phyloP scores from a whole-genome alignment of 352 stramenopile species.

The Phytophthora sansomeana region DNA sequence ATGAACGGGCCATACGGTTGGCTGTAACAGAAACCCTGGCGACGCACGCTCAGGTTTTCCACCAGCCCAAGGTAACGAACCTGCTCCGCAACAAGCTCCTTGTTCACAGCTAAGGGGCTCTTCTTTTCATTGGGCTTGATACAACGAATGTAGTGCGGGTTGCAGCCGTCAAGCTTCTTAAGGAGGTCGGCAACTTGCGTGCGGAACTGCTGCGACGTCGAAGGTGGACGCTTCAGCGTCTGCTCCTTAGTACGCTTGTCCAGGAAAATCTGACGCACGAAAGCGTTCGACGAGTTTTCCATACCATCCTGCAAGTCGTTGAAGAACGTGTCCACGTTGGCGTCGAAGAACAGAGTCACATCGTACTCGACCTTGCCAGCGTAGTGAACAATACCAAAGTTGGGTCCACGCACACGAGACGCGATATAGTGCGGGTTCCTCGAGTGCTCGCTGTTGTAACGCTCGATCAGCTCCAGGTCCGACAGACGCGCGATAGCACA shows the following conservation, averaged over 20 bases:
- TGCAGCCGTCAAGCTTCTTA: slow-evolving; percentile 86
- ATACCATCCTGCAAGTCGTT: slow-evolving; percentile 82
- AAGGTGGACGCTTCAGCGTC: slow-evolving; percentile 86
- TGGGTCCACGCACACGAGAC: slow-evolving; percentile 70
- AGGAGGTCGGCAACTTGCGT: slow-evolving; percentile 83
- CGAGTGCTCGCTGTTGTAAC: slow-evolving; percentile 75
- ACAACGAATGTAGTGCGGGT: slow-evolving; percentile 92
- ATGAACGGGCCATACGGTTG: slow-evolving; percentile 83
- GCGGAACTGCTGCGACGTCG: slow-evolving; percentile 87
- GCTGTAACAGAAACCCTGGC: slow-evolving; percentile 88
- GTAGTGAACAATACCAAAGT: slow-evolving; percentile 88
- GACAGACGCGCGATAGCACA: slow-evolving; percentile 76
- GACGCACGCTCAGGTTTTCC: slow-evolving; percentile 84
- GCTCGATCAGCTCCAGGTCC: slow-evolving; percentile 80
- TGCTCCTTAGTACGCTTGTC: slow-evolving; percentile 83
- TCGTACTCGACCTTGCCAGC: slow-evolving; percentile 89
- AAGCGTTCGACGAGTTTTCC: slow-evolving; percentile 72
- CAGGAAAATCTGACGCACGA: slow-evolving; percentile 82
- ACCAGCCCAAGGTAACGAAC: slow-evolving; percentile 85
- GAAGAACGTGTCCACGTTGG: slow-evolving; percentile 89
- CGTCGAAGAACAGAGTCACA: slow-evolving; percentile 86
- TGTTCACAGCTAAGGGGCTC: slow-evolving; percentile 69
- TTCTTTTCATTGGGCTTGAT: slow-evolving; percentile 94
- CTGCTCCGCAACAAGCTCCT: slow-evolving; percentile 76
- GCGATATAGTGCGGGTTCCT: slow-evolving; percentile 80